Percentiles rank a stretch among this genome's conserved stretches.
These are phyloP conservation scores for Heliosperma pusillum DNA, from an alignment of 148 eudicot species.

Conservation along the genomic window DNA sequence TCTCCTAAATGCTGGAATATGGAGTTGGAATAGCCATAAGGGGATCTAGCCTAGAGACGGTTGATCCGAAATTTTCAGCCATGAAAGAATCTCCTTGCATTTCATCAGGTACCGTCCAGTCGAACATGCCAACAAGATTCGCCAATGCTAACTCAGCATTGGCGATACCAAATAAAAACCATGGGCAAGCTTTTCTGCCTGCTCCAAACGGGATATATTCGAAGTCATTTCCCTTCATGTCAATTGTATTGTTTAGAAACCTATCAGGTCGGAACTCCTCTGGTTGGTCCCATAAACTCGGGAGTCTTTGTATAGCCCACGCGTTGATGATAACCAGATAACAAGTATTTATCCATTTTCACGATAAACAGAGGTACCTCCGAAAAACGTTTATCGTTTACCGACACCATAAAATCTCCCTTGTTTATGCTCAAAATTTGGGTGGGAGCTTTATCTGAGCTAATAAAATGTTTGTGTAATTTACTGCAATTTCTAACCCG, in stretches of 20 bases:
- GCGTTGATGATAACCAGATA: too few relatives aligned
- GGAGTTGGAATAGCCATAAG: not conserved
- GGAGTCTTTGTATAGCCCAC: conserved; percentile 28
- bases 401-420: too few relatives aligned
- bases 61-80: not conserved
- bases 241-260: conserved; percentile 22
- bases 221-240: conserved; percentile 26
- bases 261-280: conserved; percentile 40
- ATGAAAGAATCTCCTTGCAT: too few relatives aligned
- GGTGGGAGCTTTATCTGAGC: too few relatives aligned
- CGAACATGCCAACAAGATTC: conserved; percentile 19
- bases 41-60: not conserved
- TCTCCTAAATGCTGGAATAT: not conserved
- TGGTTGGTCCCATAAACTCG: conserved; percentile 2
- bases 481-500: too few relatives aligned
- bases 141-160: conserved; percentile 28
- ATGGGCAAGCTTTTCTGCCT: too few relatives aligned
- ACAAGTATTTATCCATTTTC: too few relatives aligned
- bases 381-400: too few relatives aligned
- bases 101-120: conserved; percentile 19
- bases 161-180: conserved; percentile 18
- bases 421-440: too few relatives aligned
- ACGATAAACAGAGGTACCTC: too few relatives aligned
- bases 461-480: too few relatives aligned
- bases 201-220: too few relatives aligned